Conservation (phyloP, 2,329 filamentous ascomycete species). For the Colletotrichum camelliae region DNA sequence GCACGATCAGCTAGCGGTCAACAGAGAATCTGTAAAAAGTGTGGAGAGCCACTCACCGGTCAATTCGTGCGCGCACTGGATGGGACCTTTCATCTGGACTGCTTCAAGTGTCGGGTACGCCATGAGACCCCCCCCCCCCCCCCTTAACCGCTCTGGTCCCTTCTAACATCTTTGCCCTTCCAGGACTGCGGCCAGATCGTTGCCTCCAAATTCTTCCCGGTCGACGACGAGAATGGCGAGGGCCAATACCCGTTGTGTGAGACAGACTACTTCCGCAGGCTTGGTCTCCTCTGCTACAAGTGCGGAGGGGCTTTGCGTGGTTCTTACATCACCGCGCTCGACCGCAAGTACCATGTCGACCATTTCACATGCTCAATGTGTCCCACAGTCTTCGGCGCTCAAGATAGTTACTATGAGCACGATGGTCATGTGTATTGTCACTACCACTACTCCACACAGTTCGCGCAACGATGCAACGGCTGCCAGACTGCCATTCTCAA, state of each 20-base stretch:
- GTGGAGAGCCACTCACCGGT: constrained; percentile 83
- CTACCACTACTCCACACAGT: constrained; percentile 97
- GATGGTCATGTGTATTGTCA: constrained; percentile 97
- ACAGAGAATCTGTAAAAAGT: constrained; percentile 81
- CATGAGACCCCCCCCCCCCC: not conserved
- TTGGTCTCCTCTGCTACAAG: constrained; percentile 89
- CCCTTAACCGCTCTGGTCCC: constrained; percentile 5
- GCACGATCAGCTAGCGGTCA: constrained; percentile 61
- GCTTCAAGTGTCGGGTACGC: constrained; percentile 91
- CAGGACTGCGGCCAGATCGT: constrained; percentile 98
- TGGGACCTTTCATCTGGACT: constrained; percentile 95
- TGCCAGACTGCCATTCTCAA: constrained; percentile 97
- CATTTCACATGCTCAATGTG: constrained; percentile 99
- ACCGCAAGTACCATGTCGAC: constrained; percentile 98
- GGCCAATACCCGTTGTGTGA: constrained; percentile 96
- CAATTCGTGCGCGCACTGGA: constrained; percentile 95
- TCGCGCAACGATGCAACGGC: constrained; percentile 94
- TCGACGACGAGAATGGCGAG: constrained; percentile 85
- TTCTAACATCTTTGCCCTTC: constrained; percentile 8
- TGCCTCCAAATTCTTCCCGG: constrained; percentile 98
- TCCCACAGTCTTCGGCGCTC: constrained; percentile 95
- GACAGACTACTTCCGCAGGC: constrained; percentile 93
- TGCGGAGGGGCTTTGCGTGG: constrained; percentile 92
- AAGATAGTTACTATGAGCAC: constrained; percentile 99
- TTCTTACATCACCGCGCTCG: constrained; percentile 96